Base-by-base conservation (phyloP, 176 grass and related monocot species). In the Lolium rigidum region DNA sequence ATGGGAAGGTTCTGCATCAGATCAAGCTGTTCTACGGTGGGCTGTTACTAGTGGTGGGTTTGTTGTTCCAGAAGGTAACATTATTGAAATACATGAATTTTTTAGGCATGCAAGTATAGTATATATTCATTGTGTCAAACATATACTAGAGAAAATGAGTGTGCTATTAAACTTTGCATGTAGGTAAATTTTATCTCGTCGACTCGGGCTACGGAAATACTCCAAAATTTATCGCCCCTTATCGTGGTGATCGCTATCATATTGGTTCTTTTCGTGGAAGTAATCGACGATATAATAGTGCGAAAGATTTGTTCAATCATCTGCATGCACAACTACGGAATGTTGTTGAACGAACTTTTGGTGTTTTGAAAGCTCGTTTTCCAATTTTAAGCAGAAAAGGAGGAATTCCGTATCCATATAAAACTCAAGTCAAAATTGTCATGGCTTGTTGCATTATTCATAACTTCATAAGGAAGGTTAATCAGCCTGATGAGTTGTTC, bases 1-100 rank as follows among this genome's bases (percentile, higher is more conserved):
- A 74, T 74, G 70, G 44, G 44, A 74, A 74, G 44, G 11, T 74
- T 74, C 21, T 15, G 3, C 21, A 26, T 74, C 46, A 21, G 21
- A 74, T 26, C 46, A 50, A 46, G 46, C 7, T 2, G 12, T 26
- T 16, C 21, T 74, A 25, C 1, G 21, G 7, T 74, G 46, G 71
- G 46, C 21, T 74, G 1, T 50, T 50, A 74, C 13, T 10, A 49
- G 6, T 50, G 46, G 71, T 25, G 44, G 70, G 0, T 74, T 74
- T 50, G 71, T 16, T 74, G 46, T 74, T 25, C 71, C 46, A 21
- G 21, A 74, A 74, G 71, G 70, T 74, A 74, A 74, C 25, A 1
- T 13, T 25, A 1, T 28, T 28, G 26, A 65, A 67, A 17, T 67
- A 16, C 28, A 16, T 67, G 14, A 67, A 37, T 28, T 63, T 63